Conservation (phyloP, 108 stramenopile genomes). For the Cyclotella choctawhatcheeana region DNA sequence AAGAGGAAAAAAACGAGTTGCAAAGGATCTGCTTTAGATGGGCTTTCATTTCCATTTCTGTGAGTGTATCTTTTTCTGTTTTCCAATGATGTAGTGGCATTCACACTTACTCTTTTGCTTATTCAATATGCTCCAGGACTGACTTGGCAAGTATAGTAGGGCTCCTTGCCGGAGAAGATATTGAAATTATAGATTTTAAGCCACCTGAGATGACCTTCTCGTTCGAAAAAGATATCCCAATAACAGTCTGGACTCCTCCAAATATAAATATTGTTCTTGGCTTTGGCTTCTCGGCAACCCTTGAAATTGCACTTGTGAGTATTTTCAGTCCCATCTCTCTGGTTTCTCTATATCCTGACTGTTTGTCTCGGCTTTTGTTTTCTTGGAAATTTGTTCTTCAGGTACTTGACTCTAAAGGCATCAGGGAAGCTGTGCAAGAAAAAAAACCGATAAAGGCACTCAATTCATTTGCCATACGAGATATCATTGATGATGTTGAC, state of each 20-base stretch:
- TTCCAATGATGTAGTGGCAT: too few relatives aligned
- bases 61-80: too few relatives aligned
- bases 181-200: slow-evolving; percentile 30
- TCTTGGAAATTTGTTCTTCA: too few relatives aligned
- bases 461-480: slow-evolving; percentile 47
- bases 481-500: slow-evolving; percentile 47
- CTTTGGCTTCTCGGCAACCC: slow-evolving; percentile 24
- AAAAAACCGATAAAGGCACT: slow-evolving; percentile 34
- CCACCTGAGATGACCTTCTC: slow-evolving; percentile 25
- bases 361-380: too few relatives aligned
- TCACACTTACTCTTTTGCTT: too few relatives aligned
- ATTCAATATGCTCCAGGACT: too few relatives aligned
- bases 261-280: slow-evolving; percentile 10
- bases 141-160: too few relatives aligned
- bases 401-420: slow-evolving; percentile 42
- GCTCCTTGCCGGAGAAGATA: slow-evolving; percentile 26
- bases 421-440: slow-evolving; percentile 30
- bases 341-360: too few relatives aligned
- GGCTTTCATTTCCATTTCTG: too few relatives aligned
- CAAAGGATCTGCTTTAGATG: slow-evolving; percentile 21
- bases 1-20: slow-evolving; percentile 16
- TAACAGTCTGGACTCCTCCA: slow-evolving; percentile 15
- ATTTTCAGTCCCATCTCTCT: too few relatives aligned
- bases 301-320: slow-evolving; percentile 21
- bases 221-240: slow-evolving; percentile 5